phyloP scores from a whole-genome alignment of 1,139 yeast species.

The Nakaseomyces bracarensis region DNA sequence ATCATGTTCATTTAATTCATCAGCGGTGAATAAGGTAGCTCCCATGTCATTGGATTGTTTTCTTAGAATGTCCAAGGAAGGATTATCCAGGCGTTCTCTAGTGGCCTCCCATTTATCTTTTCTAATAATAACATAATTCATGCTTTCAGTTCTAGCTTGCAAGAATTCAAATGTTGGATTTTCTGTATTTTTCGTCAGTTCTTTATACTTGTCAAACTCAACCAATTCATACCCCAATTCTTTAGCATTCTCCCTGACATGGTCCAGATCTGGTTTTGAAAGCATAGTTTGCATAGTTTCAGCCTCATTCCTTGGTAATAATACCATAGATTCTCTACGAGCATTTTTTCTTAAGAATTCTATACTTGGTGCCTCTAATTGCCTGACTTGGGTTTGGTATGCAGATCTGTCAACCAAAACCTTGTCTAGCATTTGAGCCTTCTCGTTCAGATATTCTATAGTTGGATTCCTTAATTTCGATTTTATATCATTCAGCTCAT shows the following conservation, averaged over 20 bases:
- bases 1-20: conserved; percentile 5
- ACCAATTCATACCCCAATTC: conserved; percentile 21
- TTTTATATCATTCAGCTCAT: conserved; percentile 1
- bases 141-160: conserved; percentile 18
- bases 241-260: conserved; percentile 22
- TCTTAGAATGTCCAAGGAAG: conserved; percentile 12
- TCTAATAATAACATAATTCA: conserved; percentile 27
- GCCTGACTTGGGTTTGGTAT: conserved; percentile 1
- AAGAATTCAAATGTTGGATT: conserved; percentile 28
- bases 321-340: conserved; percentile 5
- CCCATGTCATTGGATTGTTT: not conserved
- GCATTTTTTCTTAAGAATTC: conserved; percentile 8
- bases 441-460: conserved; percentile 20
- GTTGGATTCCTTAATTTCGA: conserved; percentile 9
- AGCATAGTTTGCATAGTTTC: conserved; percentile 7
- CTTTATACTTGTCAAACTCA: conserved; percentile 25
- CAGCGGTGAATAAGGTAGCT: conserved; percentile 5
- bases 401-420: conserved; percentile 7
- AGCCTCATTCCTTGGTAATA: conserved; percentile 8
- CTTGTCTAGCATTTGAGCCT: conserved; percentile 14
- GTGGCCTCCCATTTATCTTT: conserved; percentile 20
- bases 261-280: conserved; percentile 16
- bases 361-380: conserved; percentile 9
- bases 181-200: conserved; percentile 25
- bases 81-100: conserved; percentile 6